Evolutionary conservation across 805 yeast genomes (phyloP).

Genomic region (Maudiozyma barnettii): DNA sequence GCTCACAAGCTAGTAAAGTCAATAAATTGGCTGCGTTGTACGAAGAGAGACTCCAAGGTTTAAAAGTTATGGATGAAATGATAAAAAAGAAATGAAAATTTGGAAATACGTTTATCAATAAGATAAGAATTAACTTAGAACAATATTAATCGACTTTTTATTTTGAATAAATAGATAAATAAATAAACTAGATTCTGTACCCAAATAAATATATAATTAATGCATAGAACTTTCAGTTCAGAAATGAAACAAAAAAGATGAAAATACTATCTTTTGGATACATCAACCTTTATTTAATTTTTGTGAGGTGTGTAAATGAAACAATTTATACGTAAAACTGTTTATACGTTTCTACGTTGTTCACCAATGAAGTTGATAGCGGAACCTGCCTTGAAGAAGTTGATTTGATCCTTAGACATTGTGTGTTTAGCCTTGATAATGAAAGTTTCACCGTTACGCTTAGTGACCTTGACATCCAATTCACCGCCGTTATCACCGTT

Average conservation of each 20-base stretch:
- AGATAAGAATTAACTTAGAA: neutral
- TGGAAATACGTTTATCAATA: neutral
- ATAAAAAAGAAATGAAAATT: slow-evolving; percentile 10
- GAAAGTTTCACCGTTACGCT: slow-evolving; percentile 59
- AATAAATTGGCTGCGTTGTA: slow-evolving; percentile 53
- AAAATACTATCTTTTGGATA: neutral
- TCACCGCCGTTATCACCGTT: slow-evolving; percentile 84
- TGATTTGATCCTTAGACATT: slow-evolving; percentile 93
- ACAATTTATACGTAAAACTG: neutral
- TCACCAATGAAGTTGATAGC: slow-evolving; percentile 89
- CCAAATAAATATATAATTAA: neutral
- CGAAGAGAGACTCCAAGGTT: slow-evolving; percentile 44
- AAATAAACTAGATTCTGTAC: neutral
- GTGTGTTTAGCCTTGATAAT: slow-evolving; percentile 80
- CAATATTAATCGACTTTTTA: neutral
- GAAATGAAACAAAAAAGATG: neutral
- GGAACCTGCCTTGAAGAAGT: slow-evolving; percentile 93
- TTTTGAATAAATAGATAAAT: neutral
- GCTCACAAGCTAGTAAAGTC: slow-evolving; percentile 53
- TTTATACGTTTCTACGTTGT: slow-evolving; percentile 28
- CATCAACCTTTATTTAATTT: too few species aligned
- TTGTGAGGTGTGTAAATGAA: too few species aligned
- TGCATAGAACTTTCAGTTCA: neutral
- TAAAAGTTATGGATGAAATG: slow-evolving; percentile 29
- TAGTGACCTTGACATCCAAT: slow-evolving; percentile 61